Evolutionary conservation across 352 stramenopile genomes (phyloP).

Genomic region (Phytophthora citrophthora): DNA sequence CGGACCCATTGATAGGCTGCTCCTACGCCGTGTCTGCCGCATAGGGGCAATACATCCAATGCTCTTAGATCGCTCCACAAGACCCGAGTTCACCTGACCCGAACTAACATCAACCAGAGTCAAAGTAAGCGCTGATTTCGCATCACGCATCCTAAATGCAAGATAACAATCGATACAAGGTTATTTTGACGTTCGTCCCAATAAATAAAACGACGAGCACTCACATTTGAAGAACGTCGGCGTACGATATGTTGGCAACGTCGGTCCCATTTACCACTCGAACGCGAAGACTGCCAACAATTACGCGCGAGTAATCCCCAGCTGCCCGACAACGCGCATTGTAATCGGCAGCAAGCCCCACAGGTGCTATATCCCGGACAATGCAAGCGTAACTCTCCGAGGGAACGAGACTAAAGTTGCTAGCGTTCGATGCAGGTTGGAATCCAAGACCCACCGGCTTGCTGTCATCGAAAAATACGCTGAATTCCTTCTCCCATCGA

Average conservation of each 20-base stretch:
- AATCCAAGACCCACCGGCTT: conserved; percentile 63
- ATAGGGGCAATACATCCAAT: conserved; percentile 14
- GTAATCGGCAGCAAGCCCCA: conserved; percentile 56
- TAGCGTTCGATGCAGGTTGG: conserved; percentile 16
- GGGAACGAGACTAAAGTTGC: conserved; percentile 14
- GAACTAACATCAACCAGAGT: conserved; percentile 47
- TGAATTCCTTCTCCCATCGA: conserved; percentile 64
- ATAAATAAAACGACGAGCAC: background rate
- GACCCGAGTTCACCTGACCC: conserved; percentile 5
- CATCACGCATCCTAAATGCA: conserved; percentile 49
- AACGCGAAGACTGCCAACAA: conserved; percentile 45
- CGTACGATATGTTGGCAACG: conserved; percentile 43
- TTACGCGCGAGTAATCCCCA: conserved; percentile 58
- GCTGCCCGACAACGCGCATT: conserved; percentile 49
- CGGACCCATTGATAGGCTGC: conserved; percentile 29
- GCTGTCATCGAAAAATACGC: conserved; percentile 58
- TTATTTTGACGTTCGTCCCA: background rate
- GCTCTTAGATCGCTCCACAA: conserved; percentile 29
- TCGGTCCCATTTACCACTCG: conserved; percentile 57
- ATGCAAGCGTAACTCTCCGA: conserved; percentile 45
- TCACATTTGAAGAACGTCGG: conserved; percentile 55
- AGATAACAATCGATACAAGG: background rate
- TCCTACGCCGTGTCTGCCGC: conserved; percentile 28
- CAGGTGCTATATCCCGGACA: conserved; percentile 46
- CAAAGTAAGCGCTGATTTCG: conserved; percentile 46